Conservation (phyloP, 139 green algal genomes). For the Astrephomene gubernaculifera region DNA sequence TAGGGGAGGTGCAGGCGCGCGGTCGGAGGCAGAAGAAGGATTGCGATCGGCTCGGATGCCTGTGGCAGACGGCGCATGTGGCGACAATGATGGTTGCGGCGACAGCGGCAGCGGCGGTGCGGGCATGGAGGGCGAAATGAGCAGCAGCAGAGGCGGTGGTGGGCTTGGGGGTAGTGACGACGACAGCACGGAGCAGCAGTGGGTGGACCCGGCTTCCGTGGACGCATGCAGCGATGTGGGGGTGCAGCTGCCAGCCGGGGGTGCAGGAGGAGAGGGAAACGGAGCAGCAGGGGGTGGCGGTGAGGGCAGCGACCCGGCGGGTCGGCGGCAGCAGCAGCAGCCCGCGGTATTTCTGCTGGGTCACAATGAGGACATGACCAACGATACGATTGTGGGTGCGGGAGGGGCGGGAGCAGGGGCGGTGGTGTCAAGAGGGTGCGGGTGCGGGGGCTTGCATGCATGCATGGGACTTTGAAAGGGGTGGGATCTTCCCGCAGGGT, state of each 20-base stretch:
- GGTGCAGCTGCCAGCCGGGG: not conserved
- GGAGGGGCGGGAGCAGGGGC: too few relatives aligned
- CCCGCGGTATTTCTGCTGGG: slow-evolving; percentile 16
- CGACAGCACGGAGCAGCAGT: not conserved
- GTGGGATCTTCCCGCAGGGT: too few relatives aligned
- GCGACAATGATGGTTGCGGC: not conserved
- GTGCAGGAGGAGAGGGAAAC: too few relatives aligned
- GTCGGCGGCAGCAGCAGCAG: not conserved
- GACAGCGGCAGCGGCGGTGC: not conserved
- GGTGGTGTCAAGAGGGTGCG: too few relatives aligned
- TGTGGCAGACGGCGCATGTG: not conserved
- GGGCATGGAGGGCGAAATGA: too few relatives aligned
- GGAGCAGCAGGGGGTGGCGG: too few relatives aligned
- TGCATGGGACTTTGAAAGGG: too few relatives aligned
- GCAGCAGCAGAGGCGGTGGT: too few relatives aligned
- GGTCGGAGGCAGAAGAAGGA: not conserved
- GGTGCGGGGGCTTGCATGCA: too few relatives aligned
- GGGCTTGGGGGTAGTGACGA: too few relatives aligned
- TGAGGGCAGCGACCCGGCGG: too few relatives aligned
- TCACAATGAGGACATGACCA: slow-evolving; percentile 54
- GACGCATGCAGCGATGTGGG: slow-evolving; percentile 41
- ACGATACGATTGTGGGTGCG: slow-evolving; percentile 28
- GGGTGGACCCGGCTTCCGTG: not conserved
- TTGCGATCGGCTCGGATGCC: too few relatives aligned
- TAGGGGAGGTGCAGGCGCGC: not conserved